Evolutionary conservation across 768 basidiomycete genomes (phyloP), one percentile per base, ranked within the genome.

Genomic region (Daedaleopsis sinensis): DNA sequence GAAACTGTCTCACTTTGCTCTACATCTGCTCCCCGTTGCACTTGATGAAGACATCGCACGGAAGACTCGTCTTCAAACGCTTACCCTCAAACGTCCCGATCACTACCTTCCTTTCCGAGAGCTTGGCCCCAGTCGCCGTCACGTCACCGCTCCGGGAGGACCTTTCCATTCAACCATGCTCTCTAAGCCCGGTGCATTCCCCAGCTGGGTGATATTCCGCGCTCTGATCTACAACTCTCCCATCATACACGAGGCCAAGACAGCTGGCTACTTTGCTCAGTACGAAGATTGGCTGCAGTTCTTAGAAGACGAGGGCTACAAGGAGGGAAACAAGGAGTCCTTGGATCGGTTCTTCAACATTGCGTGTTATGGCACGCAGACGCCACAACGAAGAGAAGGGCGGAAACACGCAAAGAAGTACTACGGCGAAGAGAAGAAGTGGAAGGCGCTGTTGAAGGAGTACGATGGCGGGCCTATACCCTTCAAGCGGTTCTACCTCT

Each of bases 131-230:
- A n/a, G 16, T 9, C 13, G 44, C 3, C 15, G 5, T 2, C 44
- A n/a, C 4, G 44, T 48, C 56, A 62, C 39, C 51, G 57, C 4
- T 56, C 60, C 10, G 50, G 52, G 18, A 51, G 60, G 19, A 27
- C 64, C 50, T 55, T 65, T 11, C 56, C 64, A 10, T 48, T 59
- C 24, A 56, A 3, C 32, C 53, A 57, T 54, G 4, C 27, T 18
- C 44, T 18, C 18, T 18, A 15, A 46, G 9, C 44, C 44, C 5
- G 44, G 44, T 4, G 44, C 44, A 15, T 46, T 46, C 44, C 16
- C 44, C 44, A 46, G 44, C 18, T 18, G 15, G 15, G 2, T 18
- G 4, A 46, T 46, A 18, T 18, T n/a, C 13, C 44, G 44, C 18
- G 18, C 16, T 2, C 44, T 46, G 3, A 4, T 46, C 15, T 46